Evolutionary conservation across 352 stramenopile genomes (phyloP).

Genomic region (Globisporangium orthogonon): DNA sequence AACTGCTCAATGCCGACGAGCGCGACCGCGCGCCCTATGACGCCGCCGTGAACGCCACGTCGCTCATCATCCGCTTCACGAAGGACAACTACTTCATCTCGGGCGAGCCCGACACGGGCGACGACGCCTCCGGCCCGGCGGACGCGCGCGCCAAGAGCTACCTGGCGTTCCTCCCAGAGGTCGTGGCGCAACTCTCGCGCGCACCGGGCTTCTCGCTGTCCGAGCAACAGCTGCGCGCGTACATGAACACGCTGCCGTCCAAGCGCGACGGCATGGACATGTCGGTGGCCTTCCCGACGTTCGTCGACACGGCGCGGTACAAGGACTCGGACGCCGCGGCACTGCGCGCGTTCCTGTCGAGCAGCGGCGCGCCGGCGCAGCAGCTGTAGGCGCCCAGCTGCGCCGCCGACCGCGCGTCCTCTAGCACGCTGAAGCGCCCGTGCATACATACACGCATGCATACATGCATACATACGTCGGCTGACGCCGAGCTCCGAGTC

Average conservation of each 20-base stretch:
- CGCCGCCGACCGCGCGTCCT: no score
- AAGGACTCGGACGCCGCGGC: conserved; percentile 25
- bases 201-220: conserved; percentile 19
- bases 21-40: conserved; percentile 18
- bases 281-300: conserved; percentile 34
- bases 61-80: conserved; percentile 57
- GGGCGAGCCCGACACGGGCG: conserved; percentile 15
- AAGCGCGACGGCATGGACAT: conserved; percentile 57
- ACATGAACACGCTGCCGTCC: conserved; percentile 49
- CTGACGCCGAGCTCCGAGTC: no score
- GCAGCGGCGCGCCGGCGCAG: not conserved
- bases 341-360: conserved; percentile 19
- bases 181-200: conserved; percentile 29
- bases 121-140: conserved; percentile 4
- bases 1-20: not conserved
- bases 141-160: conserved; percentile 22
- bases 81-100: conserved; percentile 55
- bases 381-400: conserved; percentile 1
- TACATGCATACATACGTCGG: no score
- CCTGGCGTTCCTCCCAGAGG: conserved; percentile 28
- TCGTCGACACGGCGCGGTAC: conserved; percentile 48
- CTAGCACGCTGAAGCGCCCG: no score
- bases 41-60: conserved; percentile 38
- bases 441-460: no score
- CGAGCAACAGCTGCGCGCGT: conserved; percentile 32